phyloP scores from a whole-genome alignment of 1,284 basidiomycete species.

The Heterobasidion annosum region DNA sequence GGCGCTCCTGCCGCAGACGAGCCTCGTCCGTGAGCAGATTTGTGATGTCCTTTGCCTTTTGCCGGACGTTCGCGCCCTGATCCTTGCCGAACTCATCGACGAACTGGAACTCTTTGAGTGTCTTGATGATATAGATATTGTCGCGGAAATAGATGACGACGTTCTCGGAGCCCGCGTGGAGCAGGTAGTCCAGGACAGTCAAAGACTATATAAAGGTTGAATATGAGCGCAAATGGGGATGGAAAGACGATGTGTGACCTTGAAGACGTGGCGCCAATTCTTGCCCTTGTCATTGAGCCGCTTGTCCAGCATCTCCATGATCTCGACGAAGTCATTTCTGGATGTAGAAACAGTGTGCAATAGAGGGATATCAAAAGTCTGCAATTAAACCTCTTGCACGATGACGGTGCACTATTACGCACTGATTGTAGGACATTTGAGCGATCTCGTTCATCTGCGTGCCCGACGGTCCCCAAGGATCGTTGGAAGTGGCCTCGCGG shows the following conservation, averaged over 20 bases:
- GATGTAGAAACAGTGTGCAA: background rate
- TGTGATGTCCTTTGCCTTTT: constrained; percentile 99
- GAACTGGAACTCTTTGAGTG: constrained; percentile 97
- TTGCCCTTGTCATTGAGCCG: constrained; percentile 99
- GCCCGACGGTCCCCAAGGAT: constrained; percentile 97
- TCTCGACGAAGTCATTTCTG: constrained; percentile 97
- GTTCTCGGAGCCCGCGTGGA: constrained; percentile 97
- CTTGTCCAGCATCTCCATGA: constrained; percentile 99
- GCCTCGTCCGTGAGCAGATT: constrained; percentile 89
- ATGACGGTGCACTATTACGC: constrained; percentile 22
- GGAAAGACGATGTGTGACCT: constrained; percentile 37
- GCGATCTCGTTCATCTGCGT: constrained; percentile 99
- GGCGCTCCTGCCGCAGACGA: constrained; percentile 80
- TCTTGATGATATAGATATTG: constrained; percentile 98
- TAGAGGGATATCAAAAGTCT: background rate
- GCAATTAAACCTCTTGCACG: background rate
- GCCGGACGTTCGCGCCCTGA: constrained; percentile 96
- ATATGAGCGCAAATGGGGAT: background rate
- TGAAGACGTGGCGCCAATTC: constrained; percentile 99
- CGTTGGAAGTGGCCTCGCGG: constrained; percentile 98
- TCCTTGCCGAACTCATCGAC: constrained; percentile 95
- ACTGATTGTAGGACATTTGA: constrained; percentile 98
- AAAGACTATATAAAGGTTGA: constrained; percentile 53
- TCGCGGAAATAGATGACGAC: constrained; percentile 98
- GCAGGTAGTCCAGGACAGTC: constrained; percentile 92